Percentiles rank a stretch among this genome's conserved stretches.
Evolutionary conservation across 2,329 filamentous ascomycete genomes (phyloP).

Genomic region (Pyricularia sp.): DNA sequence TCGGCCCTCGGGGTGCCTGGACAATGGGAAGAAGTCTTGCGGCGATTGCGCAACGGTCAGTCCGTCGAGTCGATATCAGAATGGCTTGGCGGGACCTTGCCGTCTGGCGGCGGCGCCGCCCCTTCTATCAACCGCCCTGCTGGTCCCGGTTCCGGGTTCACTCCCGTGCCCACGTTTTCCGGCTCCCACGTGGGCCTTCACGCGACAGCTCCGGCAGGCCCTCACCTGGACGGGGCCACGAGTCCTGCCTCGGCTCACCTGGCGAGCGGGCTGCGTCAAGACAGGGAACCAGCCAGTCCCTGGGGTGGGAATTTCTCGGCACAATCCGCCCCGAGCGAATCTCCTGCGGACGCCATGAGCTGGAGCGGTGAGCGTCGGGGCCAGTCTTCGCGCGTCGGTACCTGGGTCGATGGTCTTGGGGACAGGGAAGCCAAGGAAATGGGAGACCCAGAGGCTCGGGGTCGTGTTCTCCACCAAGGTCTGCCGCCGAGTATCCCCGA

Average conservation of each 20-base stretch:
- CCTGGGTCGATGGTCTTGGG: constrained; percentile 32
- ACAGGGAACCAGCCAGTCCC: constrained; percentile 33
- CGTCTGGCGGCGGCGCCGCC: constrained; percentile 20
- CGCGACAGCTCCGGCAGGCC: constrained; percentile 22
- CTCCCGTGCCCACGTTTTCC: constrained; percentile 20
- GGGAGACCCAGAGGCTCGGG: constrained; percentile 17
- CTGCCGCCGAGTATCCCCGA: constrained; percentile 36
- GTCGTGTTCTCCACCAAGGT: constrained; percentile 36
- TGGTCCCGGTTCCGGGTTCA: constrained; percentile 15
- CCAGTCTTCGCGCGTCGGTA: constrained; percentile 35
- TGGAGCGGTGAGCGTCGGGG: constrained; percentile 31
- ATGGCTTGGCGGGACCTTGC: constrained; percentile 32
- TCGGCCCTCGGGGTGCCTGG: constrained; percentile 41
- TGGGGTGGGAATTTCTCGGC: constrained; percentile 34
- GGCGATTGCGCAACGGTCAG: constrained; percentile 43
- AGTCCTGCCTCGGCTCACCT: constrained; percentile 22
- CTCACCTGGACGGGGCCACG: constrained; percentile 15
- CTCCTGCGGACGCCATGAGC: constrained; percentile 32
- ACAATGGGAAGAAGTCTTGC: constrained; percentile 44
- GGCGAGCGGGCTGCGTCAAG: constrained; percentile 20
- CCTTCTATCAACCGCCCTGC: constrained; percentile 20
- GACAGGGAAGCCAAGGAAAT: constrained; percentile 8
- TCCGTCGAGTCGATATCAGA: constrained; percentile 45
- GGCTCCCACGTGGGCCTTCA: constrained; percentile 16
- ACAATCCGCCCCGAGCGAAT: constrained; percentile 35